Percentiles rank a stretch among this genome's conserved stretches.
phyloP scores from a whole-genome alignment of 495 filamentous ascomycete genomes.

The Lasiosphaeria ovina region DNA sequence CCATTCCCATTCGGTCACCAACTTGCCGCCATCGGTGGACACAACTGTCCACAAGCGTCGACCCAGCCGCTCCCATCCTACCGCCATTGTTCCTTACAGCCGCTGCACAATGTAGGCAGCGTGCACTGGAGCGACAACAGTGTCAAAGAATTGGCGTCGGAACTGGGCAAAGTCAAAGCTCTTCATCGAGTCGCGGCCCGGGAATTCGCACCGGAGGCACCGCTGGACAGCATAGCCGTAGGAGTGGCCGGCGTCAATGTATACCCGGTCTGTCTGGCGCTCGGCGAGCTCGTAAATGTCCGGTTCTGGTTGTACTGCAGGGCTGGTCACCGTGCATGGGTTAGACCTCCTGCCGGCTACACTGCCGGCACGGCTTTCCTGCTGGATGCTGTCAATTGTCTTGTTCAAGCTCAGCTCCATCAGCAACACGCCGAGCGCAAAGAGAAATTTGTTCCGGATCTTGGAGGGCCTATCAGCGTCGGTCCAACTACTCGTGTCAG shows the following conservation, averaged over 20 bases:
- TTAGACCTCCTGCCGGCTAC: too few relatives aligned
- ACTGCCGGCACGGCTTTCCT: not conserved
- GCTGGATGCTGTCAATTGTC: not conserved
- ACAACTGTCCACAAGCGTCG: not conserved
- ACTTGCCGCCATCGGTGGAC: too few relatives aligned
- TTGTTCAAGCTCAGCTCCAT: constrained; percentile 6
- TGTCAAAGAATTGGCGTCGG: not conserved
- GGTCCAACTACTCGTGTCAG: too few relatives aligned
- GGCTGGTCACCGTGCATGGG: too few relatives aligned
- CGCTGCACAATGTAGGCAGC: not conserved
- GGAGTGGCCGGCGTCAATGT: constrained; percentile 7
- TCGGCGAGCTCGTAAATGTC: constrained; percentile 2
- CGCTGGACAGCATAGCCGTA: constrained; percentile 13
- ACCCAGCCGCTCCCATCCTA: not conserved
- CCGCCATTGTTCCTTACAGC: not conserved
- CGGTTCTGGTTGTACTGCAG: too few relatives aligned
- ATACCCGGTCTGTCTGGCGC: constrained; percentile 3
- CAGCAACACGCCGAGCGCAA: constrained; percentile 9
- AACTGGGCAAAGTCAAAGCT: constrained; percentile 8
- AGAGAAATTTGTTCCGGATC: constrained; percentile 11
- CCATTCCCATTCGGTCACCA: too few relatives aligned
- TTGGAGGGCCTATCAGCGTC: not conserved
- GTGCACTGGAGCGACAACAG: not conserved
- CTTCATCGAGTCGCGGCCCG: constrained; percentile 9
- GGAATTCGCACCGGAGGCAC: constrained; percentile 14